These are phyloP conservation scores for Coniochaeta pulveracea DNA, from an alignment of 2,329 filamentous ascomycete species.

Conservation along the genomic window DNA sequence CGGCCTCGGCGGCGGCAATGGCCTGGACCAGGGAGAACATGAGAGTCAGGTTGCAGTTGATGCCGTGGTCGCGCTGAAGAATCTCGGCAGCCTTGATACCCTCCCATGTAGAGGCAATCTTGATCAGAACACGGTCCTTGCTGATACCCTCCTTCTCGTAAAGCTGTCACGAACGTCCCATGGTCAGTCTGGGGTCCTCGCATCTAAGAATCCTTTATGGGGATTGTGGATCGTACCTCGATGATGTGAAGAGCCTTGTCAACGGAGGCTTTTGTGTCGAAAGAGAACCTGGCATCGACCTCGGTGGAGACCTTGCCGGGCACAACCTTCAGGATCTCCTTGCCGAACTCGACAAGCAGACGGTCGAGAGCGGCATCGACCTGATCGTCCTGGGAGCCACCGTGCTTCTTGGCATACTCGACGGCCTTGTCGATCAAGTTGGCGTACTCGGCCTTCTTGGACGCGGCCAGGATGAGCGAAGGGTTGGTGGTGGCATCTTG, in stretches of 20 bases:
- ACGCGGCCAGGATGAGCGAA: constrained; percentile 92
- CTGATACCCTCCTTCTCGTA: constrained; percentile 86
- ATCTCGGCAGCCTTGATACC: constrained; percentile 98
- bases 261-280: constrained; percentile 84
- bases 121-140: constrained; percentile 95
- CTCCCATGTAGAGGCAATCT: constrained; percentile 98
- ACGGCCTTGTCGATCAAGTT: constrained; percentile 81
- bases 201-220: background rate
- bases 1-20: constrained; percentile 89
- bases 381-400: constrained; percentile 61
- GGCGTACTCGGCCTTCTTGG: constrained; percentile 96
- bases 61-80: constrained; percentile 86
- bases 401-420: constrained; percentile 70
- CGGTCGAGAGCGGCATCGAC: constrained; percentile 85
- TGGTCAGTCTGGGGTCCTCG: background rate
- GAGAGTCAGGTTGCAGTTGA: constrained; percentile 98
- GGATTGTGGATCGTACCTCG: constrained; percentile 48
- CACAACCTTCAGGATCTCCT: constrained; percentile 92
- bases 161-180: constrained; percentile 64
- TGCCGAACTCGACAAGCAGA: constrained; percentile 95
- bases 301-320: constrained; percentile 98
- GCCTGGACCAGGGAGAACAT: constrained; percentile 96
- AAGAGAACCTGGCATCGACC: constrained; percentile 92
- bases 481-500: constrained; percentile 99
- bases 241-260: constrained; percentile 97